These are phyloP conservation scores for Xerocomus spinulosus DNA, from an alignment of 768 basidiomycete genomes.

Conservation along the genomic window DNA sequence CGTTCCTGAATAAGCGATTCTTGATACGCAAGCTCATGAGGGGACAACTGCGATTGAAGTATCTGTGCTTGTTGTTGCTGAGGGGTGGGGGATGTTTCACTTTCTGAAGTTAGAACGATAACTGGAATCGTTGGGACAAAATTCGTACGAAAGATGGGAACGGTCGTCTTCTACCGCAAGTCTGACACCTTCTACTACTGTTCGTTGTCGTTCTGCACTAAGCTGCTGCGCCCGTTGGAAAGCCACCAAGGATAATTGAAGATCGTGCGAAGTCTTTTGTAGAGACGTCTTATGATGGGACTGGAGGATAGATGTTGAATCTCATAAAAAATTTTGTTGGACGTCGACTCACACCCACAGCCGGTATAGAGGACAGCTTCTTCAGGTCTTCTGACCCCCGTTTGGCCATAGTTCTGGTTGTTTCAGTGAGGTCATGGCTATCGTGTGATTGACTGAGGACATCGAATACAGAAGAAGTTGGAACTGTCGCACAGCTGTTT, in stretches of 20 bases:
- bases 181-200: conserved; percentile 83
- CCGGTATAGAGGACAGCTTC: conserved; percentile 70
- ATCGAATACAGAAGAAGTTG: background rate
- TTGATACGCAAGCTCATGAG: conserved; percentile 91
- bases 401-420: conserved; percentile 93
- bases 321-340: background rate
- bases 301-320: conserved; percentile 33
- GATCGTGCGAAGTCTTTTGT: conserved; percentile 91
- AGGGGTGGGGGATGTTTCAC: conserved; percentile 40
- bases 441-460: conserved; percentile 2
- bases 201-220: conserved; percentile 85
- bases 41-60: conserved; percentile 71
- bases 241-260: conserved; percentile 81
- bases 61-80: conserved; percentile 67
- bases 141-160: conserved; percentile 26
- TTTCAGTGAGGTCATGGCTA: conserved; percentile 92
- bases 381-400: conserved; percentile 91
- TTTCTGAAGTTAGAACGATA: conserved; percentile 13
- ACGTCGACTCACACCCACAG: conserved; percentile 45
- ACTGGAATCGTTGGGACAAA: background rate
- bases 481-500: conserved; percentile 69
- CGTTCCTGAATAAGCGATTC: conserved; percentile 81
- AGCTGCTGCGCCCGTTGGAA: conserved; percentile 91
- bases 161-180: conserved; percentile 76
- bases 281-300: conserved; percentile 78